phyloP scores from a whole-genome alignment of 1,284 basidiomycete species.

The Leccinum subrobustum region DNA sequence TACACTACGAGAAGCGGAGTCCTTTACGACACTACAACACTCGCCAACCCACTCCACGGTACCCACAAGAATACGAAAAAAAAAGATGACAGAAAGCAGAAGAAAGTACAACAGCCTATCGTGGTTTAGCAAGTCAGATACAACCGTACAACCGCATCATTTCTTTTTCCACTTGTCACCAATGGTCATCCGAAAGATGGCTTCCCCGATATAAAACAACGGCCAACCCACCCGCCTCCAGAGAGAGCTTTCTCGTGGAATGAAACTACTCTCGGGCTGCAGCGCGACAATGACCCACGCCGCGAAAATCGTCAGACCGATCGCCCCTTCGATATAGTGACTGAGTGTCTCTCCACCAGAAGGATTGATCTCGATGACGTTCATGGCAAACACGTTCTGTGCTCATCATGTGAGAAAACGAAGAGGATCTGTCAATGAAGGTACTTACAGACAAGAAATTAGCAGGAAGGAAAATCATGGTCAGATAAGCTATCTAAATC shows the following conservation, averaged over 20 bases:
- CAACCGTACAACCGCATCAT: constrained; percentile 3
- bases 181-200: neutral
- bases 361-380: constrained; percentile 40
- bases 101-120: neutral
- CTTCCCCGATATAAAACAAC: constrained; percentile 7
- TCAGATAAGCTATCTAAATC: constrained; percentile 45
- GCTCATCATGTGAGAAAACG: constrained; percentile 2
- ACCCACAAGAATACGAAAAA: neutral
- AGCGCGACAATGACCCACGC: constrained; percentile 41
- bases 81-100: neutral
- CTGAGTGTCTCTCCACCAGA: constrained; percentile 33
- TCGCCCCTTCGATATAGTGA: constrained; percentile 40
- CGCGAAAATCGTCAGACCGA: constrained; percentile 46
- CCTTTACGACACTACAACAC: neutral
- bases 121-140: neutral
- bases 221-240: constrained; percentile 29
- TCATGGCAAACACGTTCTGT: constrained; percentile 48
- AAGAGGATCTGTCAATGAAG: neutral
- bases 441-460: constrained; percentile 49
- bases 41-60: neutral
- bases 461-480: constrained; percentile 57
- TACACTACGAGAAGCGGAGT: neutral
- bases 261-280: constrained; percentile 27
- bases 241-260: constrained; percentile 15
- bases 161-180: constrained; percentile 8